Conservation (phyloP, 768 basidiomycete genomes). For the Heimioporus sp. region DNA sequence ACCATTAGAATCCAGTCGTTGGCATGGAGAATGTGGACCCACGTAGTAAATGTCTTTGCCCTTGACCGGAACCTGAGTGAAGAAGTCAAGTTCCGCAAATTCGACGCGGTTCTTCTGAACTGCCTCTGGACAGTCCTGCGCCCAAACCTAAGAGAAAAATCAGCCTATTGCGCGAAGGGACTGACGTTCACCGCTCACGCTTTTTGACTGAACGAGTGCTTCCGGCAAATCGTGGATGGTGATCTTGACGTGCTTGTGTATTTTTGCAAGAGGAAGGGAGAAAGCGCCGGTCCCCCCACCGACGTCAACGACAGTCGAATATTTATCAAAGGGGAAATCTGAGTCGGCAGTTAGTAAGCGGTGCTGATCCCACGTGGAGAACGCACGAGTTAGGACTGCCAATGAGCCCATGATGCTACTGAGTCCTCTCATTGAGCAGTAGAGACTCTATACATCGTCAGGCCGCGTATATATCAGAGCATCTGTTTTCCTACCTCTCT, state of each 20-base stretch:
- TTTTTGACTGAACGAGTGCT: slow-evolving; percentile 20
- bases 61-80: slow-evolving; percentile 25
- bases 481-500: slow-evolving; percentile 15
- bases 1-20: neutral
- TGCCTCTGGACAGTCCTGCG: slow-evolving; percentile 22
- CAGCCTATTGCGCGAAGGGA: neutral
- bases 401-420: slow-evolving; percentile 23
- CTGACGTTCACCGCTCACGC: neutral
- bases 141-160: slow-evolving; percentile 20
- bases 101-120: slow-evolving; percentile 23
- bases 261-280: slow-evolving; percentile 28
- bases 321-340: slow-evolving; percentile 33
- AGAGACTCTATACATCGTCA: slow-evolving; percentile 14
- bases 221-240: slow-evolving; percentile 32
- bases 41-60: slow-evolving; percentile 34
- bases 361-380: neutral
- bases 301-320: slow-evolving; percentile 32
- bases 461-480: neutral
- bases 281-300: slow-evolving; percentile 35
- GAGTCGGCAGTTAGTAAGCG: neutral
- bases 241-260: slow-evolving; percentile 29
- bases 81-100: slow-evolving; percentile 31
- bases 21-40: slow-evolving; percentile 2
- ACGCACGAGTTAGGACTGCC: slow-evolving; percentile 22
- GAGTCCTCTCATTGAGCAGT: slow-evolving; percentile 24